Conservation (phyloP, 2,329 filamentous ascomycete genomes). For the Colletotrichum sp. region DNA sequence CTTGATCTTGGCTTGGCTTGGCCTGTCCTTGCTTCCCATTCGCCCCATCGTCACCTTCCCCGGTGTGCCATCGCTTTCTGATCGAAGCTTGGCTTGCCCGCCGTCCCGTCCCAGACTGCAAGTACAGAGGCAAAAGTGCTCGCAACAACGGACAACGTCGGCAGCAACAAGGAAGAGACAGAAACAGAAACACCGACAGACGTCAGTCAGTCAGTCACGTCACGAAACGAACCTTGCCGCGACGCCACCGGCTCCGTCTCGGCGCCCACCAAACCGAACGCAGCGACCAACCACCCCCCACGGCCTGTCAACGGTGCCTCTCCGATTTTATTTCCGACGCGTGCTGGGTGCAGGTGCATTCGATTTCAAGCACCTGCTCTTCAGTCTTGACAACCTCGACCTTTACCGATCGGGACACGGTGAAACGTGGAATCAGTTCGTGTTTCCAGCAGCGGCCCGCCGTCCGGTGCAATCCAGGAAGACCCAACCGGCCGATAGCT, state of each 20-base stretch:
- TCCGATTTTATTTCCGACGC: not conserved
- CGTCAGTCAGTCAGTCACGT: not conserved
- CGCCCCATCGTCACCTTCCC: not conserved
- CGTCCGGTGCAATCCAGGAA: not conserved
- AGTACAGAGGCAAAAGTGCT: not conserved
- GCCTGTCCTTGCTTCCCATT: not conserved
- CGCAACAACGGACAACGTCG: not conserved
- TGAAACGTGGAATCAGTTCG: not conserved
- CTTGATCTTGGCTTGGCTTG: not conserved
- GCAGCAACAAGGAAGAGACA: not conserved
- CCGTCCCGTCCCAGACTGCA: not conserved
- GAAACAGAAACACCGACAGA: not conserved
- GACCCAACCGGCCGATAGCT: not conserved
- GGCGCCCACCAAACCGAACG: not conserved
- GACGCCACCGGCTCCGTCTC: constrained; percentile 15
- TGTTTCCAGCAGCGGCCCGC: not conserved
- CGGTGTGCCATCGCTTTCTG: not conserved
- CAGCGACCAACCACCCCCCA: not conserved
- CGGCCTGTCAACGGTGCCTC: not conserved
- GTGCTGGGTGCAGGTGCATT: not conserved
- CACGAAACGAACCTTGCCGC: constrained; percentile 9
- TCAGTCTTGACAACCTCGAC: not conserved
- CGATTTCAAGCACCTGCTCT: not conserved
- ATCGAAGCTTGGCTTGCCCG: not conserved
- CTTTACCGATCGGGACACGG: not conserved